These are phyloP conservation scores for Paramyrothecium sp. DNA, from an alignment of 2,329 filamentous ascomycete species.

Conservation along the genomic window DNA sequence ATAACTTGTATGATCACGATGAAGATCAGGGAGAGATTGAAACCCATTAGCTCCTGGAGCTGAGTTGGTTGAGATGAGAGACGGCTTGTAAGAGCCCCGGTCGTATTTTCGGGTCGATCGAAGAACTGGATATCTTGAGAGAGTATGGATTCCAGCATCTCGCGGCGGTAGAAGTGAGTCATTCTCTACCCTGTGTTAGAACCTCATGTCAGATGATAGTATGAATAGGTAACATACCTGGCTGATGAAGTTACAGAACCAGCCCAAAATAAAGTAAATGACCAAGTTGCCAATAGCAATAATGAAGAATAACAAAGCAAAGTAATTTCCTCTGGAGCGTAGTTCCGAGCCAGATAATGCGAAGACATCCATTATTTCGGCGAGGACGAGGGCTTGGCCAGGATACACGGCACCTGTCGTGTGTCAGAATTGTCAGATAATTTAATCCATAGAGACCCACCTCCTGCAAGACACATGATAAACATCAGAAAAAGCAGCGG, in stretches of 20 bases:
- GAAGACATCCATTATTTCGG: conserved; percentile 40
- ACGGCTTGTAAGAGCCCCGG: conserved; percentile 26
- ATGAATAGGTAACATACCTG: conserved; percentile 14
- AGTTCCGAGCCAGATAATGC: conserved; percentile 27
- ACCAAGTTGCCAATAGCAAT: conserved; percentile 43
- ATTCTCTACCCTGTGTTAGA: conserved; percentile 6
- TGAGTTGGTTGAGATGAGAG: conserved; percentile 29
- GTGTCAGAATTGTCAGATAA: neutral
- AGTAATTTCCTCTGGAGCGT: conserved; percentile 46
- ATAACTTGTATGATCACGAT: conserved; percentile 30
- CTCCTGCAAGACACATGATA: conserved; percentile 23
- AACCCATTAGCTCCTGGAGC: conserved; percentile 33
- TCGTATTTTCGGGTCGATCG: conserved; percentile 30
- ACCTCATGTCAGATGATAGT: neutral
- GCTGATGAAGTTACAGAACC: conserved; percentile 29
- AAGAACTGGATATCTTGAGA: conserved; percentile 36
- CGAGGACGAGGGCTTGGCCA: conserved; percentile 41
- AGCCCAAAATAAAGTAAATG: conserved; percentile 40
- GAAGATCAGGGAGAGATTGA: conserved; percentile 31
- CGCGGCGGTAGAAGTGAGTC: conserved; percentile 26
- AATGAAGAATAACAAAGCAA: conserved; percentile 54
- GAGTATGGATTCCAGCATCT: conserved; percentile 20
- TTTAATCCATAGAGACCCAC: conserved; percentile 9
- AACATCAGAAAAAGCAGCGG: conserved; percentile 7
- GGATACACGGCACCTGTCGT: conserved; percentile 33